Conservation (phyloP, 768 basidiomycete genomes). For the Termitomyces sp. region DNA sequence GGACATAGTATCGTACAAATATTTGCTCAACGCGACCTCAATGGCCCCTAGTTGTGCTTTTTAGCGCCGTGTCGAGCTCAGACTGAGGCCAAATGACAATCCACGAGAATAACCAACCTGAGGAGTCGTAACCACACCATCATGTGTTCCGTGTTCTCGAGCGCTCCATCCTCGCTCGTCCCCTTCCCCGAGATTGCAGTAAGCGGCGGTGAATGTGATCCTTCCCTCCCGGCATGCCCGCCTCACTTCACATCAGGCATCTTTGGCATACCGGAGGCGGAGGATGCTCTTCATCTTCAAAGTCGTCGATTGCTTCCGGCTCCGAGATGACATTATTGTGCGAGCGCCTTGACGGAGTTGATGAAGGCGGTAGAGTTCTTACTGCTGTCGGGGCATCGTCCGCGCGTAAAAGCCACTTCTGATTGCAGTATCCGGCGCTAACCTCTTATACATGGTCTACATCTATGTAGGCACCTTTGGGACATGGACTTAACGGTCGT, state of each 20-base stretch:
- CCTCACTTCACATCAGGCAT: constrained; percentile 67
- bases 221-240: constrained; percentile 23
- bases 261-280: constrained; percentile 62
- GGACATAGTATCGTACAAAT: constrained; percentile 89
- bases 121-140: constrained; percentile 38
- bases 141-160: constrained; percentile 29
- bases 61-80: constrained; percentile 73
- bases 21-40: constrained; percentile 87
- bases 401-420: constrained; percentile 27
- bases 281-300: constrained; percentile 40
- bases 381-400: constrained; percentile 63
- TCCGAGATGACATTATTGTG: constrained; percentile 71
- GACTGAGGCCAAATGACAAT: constrained; percentile 83
- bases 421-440: constrained; percentile 31
- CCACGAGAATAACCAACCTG: constrained; percentile 69
- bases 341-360: constrained; percentile 59
- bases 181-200: constrained; percentile 41
- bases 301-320: constrained; percentile 38
- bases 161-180: constrained; percentile 25
- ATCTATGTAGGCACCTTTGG: constrained; percentile 39
- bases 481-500: constrained; percentile 58
- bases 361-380: constrained; percentile 75
- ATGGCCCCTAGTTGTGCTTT: constrained; percentile 79
- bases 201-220: constrained; percentile 34
- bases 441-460: constrained; percentile 18